Evolutionary conservation across 306 rosid genomes (phyloP), one percentile per base, ranked within the genome.

Genomic region (Macrotyloma uniflorum): DNA sequence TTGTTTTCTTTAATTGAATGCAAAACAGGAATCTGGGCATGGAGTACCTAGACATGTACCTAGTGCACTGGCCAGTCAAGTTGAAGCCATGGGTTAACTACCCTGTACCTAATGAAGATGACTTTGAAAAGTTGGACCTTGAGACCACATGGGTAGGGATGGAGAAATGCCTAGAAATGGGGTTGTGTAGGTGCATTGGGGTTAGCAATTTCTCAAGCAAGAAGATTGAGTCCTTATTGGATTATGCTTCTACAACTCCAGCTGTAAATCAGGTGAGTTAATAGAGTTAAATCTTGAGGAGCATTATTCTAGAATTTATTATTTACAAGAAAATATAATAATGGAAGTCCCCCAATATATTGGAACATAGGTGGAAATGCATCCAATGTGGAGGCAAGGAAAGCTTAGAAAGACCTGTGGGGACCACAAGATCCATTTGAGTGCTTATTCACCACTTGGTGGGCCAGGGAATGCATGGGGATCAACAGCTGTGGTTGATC

Each of bases 391-490:
- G 98, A 89, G 88, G 83, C 97, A 90, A 64, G 76, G 63, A 28
- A 90, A 83, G 50, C 84, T 94, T 0, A 55, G 93, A 70, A 87
- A 79, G 77, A 83, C 81, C 2, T 94, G 97, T 82, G 89, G 79
- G 63, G 89, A 85, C 70, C 80, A 89, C 82, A 83, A 77, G 14
- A 87, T 92, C 86, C 98, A 94, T 35, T 80, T 90, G 70, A 94
- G 98, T 15, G 97, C 97, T 3, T 94, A 92, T 71, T 92, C 97
- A 72, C 98, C 98, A 8, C 82, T 94, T 32, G 97, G 98, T 76
- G 95, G 91, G 20, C 97, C 97, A 14, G 98, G 98, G 10, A 89
- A 94, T 82, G 81, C 89, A 24, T 94, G 97, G 98, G 98, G 98
- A 19, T 94, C 98, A 62, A 83, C 87, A 6, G 91, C 88, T 59